Evolutionary conservation across 2,329 filamentous ascomycete genomes (phyloP).

Genomic region (Drechmeria coniospora): DNA sequence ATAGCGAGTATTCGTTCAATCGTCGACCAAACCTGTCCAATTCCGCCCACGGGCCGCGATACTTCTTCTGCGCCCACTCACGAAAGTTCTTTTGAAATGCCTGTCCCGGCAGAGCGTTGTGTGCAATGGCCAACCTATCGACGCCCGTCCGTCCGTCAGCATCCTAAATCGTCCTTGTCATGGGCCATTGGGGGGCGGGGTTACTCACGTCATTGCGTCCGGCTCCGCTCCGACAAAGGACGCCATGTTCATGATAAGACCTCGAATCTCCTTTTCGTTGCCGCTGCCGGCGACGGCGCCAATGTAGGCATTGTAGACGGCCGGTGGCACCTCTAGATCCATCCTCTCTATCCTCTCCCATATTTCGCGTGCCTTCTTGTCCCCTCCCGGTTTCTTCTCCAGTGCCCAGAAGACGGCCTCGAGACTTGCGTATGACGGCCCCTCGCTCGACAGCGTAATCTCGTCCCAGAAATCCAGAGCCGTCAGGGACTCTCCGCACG

Average conservation of each 20-base stretch:
- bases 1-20: conserved; percentile 26
- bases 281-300: conserved; percentile 62
- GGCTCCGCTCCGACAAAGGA: conserved; percentile 49
- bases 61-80: conserved; percentile 54
- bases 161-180: too few species aligned
- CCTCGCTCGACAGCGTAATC: conserved; percentile 70
- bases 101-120: conserved; percentile 55
- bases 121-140: conserved; percentile 56
- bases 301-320: conserved; percentile 63
- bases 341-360: conserved; percentile 58
- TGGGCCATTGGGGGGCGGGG: neutral
- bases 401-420: conserved; percentile 69
- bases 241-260: conserved; percentile 51
- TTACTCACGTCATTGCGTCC: conserved; percentile 55
- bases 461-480: conserved; percentile 73
- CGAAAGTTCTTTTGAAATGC: conserved; percentile 55
- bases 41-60: conserved; percentile 53
- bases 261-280: conserved; percentile 50
- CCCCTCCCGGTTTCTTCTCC: conserved; percentile 43
- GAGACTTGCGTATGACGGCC: conserved; percentile 68
- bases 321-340: conserved; percentile 61
- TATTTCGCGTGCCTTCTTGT: conserved; percentile 46
- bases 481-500: conserved; percentile 47
- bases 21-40: conserved; percentile 39
- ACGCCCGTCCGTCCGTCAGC: conserved; percentile 7